Evolutionary conservation across 2,329 filamentous ascomycete species (phyloP).

Genomic region (Pseudocercospora pini-densiflorae): DNA sequence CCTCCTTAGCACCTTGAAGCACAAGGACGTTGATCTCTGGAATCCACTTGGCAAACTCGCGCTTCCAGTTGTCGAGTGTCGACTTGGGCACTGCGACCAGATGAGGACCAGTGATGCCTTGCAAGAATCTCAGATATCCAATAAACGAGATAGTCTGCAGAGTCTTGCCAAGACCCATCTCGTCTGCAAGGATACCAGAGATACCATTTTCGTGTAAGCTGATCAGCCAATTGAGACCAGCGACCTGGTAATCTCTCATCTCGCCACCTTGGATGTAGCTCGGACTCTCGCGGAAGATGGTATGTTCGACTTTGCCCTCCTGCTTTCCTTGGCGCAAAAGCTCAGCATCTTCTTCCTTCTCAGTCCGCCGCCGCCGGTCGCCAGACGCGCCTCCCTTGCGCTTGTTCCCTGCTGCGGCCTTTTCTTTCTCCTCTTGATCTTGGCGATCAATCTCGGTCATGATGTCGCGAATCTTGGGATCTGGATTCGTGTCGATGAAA

Average conservation of each 20-base stretch:
- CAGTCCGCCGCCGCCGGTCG: constrained; percentile 82
- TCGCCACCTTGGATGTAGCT: constrained; percentile 79
- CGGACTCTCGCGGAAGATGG: constrained; percentile 91
- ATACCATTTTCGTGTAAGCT: constrained; percentile 99
- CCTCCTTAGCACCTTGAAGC: constrained; percentile 92
- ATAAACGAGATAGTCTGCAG: constrained; percentile 96
- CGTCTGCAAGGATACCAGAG: constrained; percentile 94
- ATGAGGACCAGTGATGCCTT: constrained; percentile 88
- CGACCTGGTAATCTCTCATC: constrained; percentile 97
- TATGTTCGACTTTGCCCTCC: constrained; percentile 77
- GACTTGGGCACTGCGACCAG: constrained; percentile 93
- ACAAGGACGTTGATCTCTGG: constrained; percentile 94
- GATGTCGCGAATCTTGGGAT: constrained; percentile 91
- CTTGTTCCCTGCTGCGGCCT: constrained; percentile 70
- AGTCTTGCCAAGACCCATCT: constrained; percentile 99
- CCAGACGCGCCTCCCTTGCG: constrained; percentile 84
- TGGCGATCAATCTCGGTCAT: constrained; percentile 94
- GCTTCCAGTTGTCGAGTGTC: constrained; percentile 97
- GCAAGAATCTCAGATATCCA: constrained; percentile 89
- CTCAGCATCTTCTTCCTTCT: constrained; percentile 97
- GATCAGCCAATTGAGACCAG: constrained; percentile 95
- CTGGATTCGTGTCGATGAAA: constrained; percentile 97
- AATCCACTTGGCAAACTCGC: constrained; percentile 92
- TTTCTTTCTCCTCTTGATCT: constrained; percentile 70
- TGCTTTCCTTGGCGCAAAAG: constrained; percentile 82